Evolutionary conservation across 805 yeast species (phyloP), one percentile per base, ranked within the genome.

Genomic region (Lipomyces spencermartinsiae): DNA sequence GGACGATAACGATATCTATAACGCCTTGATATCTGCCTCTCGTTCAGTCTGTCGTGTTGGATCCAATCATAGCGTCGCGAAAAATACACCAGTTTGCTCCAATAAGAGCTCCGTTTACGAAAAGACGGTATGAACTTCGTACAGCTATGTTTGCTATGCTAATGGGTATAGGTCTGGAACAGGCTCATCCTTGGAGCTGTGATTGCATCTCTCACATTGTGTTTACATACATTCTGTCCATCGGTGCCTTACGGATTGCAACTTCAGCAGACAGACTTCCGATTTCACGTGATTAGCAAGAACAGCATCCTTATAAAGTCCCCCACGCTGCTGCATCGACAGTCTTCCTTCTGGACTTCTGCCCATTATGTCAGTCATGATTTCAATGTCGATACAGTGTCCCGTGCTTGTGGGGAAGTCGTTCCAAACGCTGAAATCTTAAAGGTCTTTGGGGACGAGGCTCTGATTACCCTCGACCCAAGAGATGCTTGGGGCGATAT

Each of bases 401-500:
- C 39, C 5, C 49, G 54, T 22, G 64, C 65, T 4, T 51, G 46
- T 35, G 43, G 12, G 9, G 22, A 34, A 9, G 10, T 43, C 46
- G 16, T 59, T 1, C 57, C 19, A 37, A 16, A 9, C 7, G 55
- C 57, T 31, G 22, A 58, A 4, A 58, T 58, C 25, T 37, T 31
- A 16, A 57, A 58, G 14, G 9, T 33, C 3, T 60, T 60, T 61
- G 61, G 49, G 4, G 46, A 61, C n/a, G 22, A 49, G 16, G 62
- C 59, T 8, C 10, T 65, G 14, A 35, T 65, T 7, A 55, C 58
- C n/a, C 33, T 65, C 29, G 29, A 58, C 8, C 54, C 60, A 25
- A n/a, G 49, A 6, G 69, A 66, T 29, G 63, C 69, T 9, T 62
- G 66, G 69, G 69, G 69, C 14, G 53, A 37, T 14, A 56, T 58